Base-by-base conservation (phyloP, 768 basidiomycete genomes). In the Trametes coccinea region DNA sequence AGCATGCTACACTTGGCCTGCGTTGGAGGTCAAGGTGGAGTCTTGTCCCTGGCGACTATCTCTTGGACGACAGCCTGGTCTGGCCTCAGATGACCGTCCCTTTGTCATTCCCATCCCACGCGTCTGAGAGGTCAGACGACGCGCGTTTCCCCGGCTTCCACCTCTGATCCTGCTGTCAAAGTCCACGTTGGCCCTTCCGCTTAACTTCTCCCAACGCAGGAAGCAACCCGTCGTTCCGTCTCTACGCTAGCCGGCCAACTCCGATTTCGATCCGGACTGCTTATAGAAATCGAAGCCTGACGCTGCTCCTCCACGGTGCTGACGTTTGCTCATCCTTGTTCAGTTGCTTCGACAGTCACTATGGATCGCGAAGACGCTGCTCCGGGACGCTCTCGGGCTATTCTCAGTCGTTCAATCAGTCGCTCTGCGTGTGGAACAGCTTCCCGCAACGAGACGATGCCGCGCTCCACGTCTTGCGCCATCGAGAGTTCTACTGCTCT, bases 401-500 rank as follows among this genome's bases (percentile, higher is more conserved):
- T 59, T 51, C 30, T 37, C 41, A 44, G 30, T 33, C 17, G 13
- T 14, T 13, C 41, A 27, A 30, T 31, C 17, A 34, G n/a, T 45
- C 16, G 29, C 1, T 45, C 17, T 44, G 31, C 40, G 41, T 48
- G 59, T 53, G 51, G 51, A 53, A 60, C 52, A 48, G 52, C 59
- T 53, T 53, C 59, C 59, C 52, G 59, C 59, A 60, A 51, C 44
- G 16, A n/a, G 46, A 46, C 37, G 41, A 55, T 44, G 33, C 41
- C 61, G 44, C 37, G 39, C 61, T 62, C 55, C 61, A 56, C 55
- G 61, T 54, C 56, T 62, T 62, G 61, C 61, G 61, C 61, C 56
- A 62, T 62, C 46, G 46, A 47, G 39, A 4, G 56, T 62, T 59
- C 56, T 31, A 41, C 56, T 48, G 29, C 53, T 30, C 56, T 34